phyloP scores from a whole-genome alignment of 2,329 filamentous ascomycete genomes.

The Penicillium sp. region DNA sequence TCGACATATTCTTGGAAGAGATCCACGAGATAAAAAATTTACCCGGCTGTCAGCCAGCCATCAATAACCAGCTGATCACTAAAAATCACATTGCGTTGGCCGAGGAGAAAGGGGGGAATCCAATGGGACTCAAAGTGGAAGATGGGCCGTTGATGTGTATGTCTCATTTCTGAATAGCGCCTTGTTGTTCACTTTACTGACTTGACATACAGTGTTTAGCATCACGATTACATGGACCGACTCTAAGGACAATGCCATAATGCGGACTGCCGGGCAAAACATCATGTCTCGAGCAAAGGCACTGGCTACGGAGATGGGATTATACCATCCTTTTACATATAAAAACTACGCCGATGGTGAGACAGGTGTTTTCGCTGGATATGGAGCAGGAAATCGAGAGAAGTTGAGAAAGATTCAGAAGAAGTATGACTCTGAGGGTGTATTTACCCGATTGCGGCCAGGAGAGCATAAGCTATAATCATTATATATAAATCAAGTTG shows the following conservation, averaged over 20 bases:
- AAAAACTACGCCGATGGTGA: not conserved
- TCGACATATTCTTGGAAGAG: not conserved
- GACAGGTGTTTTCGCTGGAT: not conserved
- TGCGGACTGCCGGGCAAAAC: not conserved
- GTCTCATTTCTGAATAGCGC: not conserved
- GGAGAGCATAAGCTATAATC: not conserved
- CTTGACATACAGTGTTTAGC: not conserved
- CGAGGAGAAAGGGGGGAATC: not conserved
- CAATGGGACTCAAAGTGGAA: not conserved
- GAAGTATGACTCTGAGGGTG: not conserved
- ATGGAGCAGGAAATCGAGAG: not conserved
- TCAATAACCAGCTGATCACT: not conserved
- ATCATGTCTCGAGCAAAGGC: not conserved
- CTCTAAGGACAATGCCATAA: not conserved
- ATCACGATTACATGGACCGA: not conserved
- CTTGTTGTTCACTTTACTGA: not conserved
- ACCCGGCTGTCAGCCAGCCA: not conserved
- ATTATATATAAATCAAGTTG: not conserved
- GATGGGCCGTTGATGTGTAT: not conserved
- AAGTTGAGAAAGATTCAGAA: not conserved
- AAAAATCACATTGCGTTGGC: not conserved
- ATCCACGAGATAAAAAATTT: not conserved
- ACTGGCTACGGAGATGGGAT: not conserved
- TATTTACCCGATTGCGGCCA: not conserved
- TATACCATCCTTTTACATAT: not conserved